Conservation (phyloP, 441 rosid genomes). For the Gossypium schwendimanii region DNA sequence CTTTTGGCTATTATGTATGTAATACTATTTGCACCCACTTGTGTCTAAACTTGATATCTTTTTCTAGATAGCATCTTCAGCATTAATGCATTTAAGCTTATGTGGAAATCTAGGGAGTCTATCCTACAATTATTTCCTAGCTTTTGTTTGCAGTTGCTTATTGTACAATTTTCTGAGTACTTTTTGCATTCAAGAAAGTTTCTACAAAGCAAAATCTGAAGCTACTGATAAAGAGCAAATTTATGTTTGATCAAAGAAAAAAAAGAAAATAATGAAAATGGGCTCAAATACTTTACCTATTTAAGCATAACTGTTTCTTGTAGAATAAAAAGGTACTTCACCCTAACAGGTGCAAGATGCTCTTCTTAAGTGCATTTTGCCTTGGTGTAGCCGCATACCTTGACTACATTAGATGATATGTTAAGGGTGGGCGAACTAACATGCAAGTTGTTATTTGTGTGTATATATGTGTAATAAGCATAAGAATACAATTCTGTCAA, state of each 20-base stretch:
- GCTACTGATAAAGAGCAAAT: not conserved
- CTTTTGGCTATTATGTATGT: not conserved
- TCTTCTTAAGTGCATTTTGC: not conserved
- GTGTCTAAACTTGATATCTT: not conserved
- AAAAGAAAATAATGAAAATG: not conserved
- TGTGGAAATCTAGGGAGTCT: not conserved
- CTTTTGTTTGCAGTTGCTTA: not conserved
- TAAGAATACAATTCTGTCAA: not conserved
- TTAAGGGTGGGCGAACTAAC: not conserved
- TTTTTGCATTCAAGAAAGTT: not conserved
- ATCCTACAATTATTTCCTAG: not conserved
- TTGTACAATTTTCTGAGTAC: not conserved
- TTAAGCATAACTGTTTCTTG: not conserved
- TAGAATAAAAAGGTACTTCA: not conserved
- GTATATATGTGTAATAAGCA: not conserved
- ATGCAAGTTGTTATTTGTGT: not conserved
- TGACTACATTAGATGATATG: not conserved
- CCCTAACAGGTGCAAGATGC: not conserved
- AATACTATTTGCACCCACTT: not conserved
- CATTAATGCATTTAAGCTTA: not conserved
- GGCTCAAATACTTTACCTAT: not conserved
- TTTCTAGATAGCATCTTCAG: not conserved
- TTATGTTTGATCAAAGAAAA: not conserved
- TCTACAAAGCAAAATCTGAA: not conserved
- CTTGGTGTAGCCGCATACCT: not conserved